A percentile compares a stretch with the other conserved stretches of the same genome.
Evolutionary conservation across 2,329 filamentous ascomycete species (phyloP).

Genomic region (Colletotrichum liaoningense): DNA sequence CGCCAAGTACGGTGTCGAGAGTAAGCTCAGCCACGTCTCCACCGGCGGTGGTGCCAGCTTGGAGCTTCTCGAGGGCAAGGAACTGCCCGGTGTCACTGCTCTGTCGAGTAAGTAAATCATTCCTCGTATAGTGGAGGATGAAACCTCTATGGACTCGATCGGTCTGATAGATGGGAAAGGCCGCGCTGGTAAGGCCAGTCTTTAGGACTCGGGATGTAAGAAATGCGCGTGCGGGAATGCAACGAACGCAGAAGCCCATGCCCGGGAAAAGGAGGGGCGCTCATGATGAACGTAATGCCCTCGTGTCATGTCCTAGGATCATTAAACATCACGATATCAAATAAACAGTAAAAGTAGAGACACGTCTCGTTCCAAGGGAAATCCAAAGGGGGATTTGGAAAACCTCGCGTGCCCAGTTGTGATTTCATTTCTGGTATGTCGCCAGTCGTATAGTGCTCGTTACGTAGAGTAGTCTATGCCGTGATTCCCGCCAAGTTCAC

Average conservation of each 20-base stretch:
- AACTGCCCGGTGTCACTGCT: constrained; percentile 90
- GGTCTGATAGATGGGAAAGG: constrained; percentile 46
- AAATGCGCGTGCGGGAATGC: background rate
- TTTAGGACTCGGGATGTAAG: constrained; percentile 42
- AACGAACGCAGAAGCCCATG: constrained; percentile 12
- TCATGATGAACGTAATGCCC: constrained; percentile 35
- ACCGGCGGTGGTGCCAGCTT: constrained; percentile 96
- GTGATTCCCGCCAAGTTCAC: constrained; percentile 5
- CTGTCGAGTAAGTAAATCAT: constrained; percentile 79
- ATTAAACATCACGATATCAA: constrained; percentile 25
- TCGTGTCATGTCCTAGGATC: constrained; percentile 27
- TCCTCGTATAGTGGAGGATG: constrained; percentile 17
- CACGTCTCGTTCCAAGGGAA: background rate
- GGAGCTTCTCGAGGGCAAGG: constrained; percentile 98
- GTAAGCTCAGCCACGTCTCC: constrained; percentile 97
- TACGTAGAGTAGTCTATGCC: constrained; percentile 23
- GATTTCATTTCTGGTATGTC: constrained; percentile 28
- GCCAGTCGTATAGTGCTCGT: constrained; percentile 26
- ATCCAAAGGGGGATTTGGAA: background rate
- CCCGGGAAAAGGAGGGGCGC: background rate
- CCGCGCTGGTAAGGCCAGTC: constrained; percentile 47
- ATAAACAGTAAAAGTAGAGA: constrained; percentile 13
- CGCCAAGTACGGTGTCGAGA: constrained; percentile 95
- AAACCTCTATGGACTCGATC: constrained; percentile 35
- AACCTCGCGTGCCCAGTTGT: background rate